These are phyloP conservation scores for Ceratocystis cacaofunesta DNA, from an alignment of 2,329 filamentous ascomycete genomes.

Conservation along the genomic window DNA sequence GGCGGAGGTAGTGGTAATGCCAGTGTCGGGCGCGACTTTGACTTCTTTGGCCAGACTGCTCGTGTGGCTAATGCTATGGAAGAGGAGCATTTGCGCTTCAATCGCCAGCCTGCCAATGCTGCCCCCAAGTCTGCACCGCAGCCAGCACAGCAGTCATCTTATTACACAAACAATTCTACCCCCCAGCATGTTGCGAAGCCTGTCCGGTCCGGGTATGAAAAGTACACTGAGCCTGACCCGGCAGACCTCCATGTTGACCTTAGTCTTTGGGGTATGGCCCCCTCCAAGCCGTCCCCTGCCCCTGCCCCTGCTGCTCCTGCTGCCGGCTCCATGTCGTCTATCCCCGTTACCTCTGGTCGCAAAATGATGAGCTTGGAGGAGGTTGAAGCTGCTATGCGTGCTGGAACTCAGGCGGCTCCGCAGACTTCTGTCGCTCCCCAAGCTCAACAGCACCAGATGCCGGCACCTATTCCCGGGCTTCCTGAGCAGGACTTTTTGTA, in stretches of 20 bases:
- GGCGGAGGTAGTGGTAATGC: conserved; percentile 35
- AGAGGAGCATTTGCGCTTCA: conserved; percentile 78
- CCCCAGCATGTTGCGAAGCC: conserved; percentile 35
- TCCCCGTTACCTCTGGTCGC: conserved; percentile 29
- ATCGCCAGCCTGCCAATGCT: conserved; percentile 42
- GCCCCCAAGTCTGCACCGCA: conserved; percentile 23
- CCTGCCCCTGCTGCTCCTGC: conserved; percentile 21
- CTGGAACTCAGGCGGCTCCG: conserved; percentile 27
- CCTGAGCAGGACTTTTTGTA: conserved; percentile 17
- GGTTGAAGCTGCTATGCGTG: conserved; percentile 83
- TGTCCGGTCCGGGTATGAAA: conserved; percentile 73
- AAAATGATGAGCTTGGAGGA: conserved; percentile 95
- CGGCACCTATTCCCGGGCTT: conserved; percentile 8
- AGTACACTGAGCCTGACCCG: conserved; percentile 70
- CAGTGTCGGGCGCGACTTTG: conserved; percentile 77
- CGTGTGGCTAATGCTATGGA: conserved; percentile 73
- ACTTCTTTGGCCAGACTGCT: conserved; percentile 89
- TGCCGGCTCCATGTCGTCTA: neutral
- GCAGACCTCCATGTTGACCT: conserved; percentile 86
- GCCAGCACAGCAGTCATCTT: conserved; percentile 25
- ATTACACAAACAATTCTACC: conserved; percentile 14
- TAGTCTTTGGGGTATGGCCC: conserved; percentile 74
- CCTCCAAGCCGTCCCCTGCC: conserved; percentile 30
- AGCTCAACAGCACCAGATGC: conserved; percentile 9
- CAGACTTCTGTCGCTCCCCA: conserved; percentile 14